Percentiles rank a stretch among this genome's conserved stretches.
These are phyloP conservation scores for Zizania latifolia DNA, from an alignment of 176 grass and related monocot genomes.

Conservation along the genomic window DNA sequence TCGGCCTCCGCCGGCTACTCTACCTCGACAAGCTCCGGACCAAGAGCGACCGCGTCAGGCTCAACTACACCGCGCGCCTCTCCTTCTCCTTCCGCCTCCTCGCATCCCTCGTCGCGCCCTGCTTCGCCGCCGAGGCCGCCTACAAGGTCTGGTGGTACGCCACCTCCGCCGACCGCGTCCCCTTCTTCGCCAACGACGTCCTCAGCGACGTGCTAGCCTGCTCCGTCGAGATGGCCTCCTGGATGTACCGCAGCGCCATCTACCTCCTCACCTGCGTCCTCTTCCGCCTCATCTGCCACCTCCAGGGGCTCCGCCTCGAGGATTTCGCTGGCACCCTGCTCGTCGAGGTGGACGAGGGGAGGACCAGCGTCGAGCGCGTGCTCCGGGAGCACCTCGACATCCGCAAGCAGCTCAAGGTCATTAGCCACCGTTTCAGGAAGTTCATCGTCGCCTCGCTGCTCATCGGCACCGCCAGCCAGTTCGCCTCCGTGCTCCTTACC, in stretches of 20 bases:
- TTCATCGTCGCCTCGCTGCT: slow-evolving; percentile 71
- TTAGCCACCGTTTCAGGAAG: slow-evolving; percentile 72
- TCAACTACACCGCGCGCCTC: slow-evolving; percentile 58
- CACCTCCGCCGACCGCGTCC: slow-evolving; percentile 47
- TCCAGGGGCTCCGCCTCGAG: slow-evolving; percentile 73
- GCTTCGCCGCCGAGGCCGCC: slow-evolving; percentile 66
- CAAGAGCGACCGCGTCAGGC: slow-evolving; percentile 54
- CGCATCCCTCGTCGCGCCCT: slow-evolving; percentile 62
- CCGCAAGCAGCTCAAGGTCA: slow-evolving; percentile 81
- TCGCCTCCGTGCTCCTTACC: slow-evolving; percentile 69
- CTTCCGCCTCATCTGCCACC: slow-evolving; percentile 87
- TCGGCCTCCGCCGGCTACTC: slow-evolving; percentile 75
- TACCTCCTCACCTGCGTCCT: slow-evolving; percentile 91
- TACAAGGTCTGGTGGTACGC: slow-evolving; percentile 93
- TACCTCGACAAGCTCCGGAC: slow-evolving; percentile 66
- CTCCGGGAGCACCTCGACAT: slow-evolving; percentile 86
- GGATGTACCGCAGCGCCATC: slow-evolving; percentile 85
- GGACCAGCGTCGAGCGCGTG: slow-evolving; percentile 39
- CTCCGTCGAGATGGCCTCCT: slow-evolving; percentile 62
- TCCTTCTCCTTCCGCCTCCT: slow-evolving; percentile 74
- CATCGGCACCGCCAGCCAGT: slow-evolving; percentile 79
- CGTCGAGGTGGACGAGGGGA: slow-evolving; percentile 49
- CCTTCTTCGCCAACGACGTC: slow-evolving; percentile 44
- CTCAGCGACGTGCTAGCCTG: slow-evolving; percentile 48
- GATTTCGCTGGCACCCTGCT: slow-evolving; percentile 59